Evolutionary conservation across 2,329 filamentous ascomycete species (phyloP).

Genomic region (Beauveria asiatica): DNA sequence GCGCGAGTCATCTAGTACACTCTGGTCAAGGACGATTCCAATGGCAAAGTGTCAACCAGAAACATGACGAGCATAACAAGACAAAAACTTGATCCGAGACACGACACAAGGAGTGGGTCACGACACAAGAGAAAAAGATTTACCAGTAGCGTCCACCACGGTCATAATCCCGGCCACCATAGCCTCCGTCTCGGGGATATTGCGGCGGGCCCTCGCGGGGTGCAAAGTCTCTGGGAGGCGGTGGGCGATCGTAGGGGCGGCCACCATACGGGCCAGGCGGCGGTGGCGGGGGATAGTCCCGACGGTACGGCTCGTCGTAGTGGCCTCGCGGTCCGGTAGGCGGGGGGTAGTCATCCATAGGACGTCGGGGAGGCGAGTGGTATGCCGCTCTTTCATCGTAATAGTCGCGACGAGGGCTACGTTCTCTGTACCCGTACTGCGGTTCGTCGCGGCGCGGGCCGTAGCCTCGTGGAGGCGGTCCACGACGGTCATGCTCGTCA

Average conservation of each 20-base stretch:
- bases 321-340: conserved; percentile 52
- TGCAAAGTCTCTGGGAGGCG: conserved; percentile 39
- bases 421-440: conserved; percentile 75
- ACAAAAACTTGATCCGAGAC: neutral
- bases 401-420: conserved; percentile 78
- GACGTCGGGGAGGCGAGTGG: conserved; percentile 70
- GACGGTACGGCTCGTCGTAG: conserved; percentile 70
- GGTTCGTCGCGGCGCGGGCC: conserved; percentile 63
- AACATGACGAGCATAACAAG: neutral
- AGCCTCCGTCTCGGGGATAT: conserved; percentile 23
- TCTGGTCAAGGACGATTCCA: conserved; percentile 27
- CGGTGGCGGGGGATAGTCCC: conserved; percentile 57
- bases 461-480: conserved; percentile 67
- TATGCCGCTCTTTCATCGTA: conserved; percentile 78
- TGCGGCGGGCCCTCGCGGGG: conserved; percentile 38
- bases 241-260: conserved; percentile 48
- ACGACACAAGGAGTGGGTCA: conserved; percentile 1
- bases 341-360: conserved; percentile 63
- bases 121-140: conserved; percentile 18
- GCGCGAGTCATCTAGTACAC: conserved; percentile 24
- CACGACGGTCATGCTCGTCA: conserved; percentile 79
- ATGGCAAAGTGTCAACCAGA: conserved; percentile 16
- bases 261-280: conserved; percentile 53
- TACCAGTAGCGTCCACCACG: conserved; percentile 44
- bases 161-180: conserved; percentile 40